These are phyloP conservation scores for Saccharomyces hybrid DNA, from an alignment of 1,139 yeast genomes.

Conservation along the genomic window DNA sequence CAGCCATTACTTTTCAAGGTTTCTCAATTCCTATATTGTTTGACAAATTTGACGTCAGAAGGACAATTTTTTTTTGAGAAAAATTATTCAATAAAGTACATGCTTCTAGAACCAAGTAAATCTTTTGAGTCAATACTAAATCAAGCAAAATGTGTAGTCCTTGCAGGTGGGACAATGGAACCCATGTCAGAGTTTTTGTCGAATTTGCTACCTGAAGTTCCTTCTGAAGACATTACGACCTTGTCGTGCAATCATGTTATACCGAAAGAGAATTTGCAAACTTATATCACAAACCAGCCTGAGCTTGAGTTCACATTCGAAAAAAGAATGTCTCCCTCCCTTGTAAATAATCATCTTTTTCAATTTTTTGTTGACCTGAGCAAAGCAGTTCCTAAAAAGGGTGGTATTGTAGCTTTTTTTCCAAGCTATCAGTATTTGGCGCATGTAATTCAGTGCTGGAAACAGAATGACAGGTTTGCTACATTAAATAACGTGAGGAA, in stretches of 20 bases:
- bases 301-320: constrained; percentile 64
- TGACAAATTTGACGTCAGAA: constrained; percentile 71
- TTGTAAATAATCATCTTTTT: constrained; percentile 49
- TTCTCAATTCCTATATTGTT: constrained; percentile 53
- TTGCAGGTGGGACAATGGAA: constrained; percentile 97
- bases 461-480: constrained; percentile 31
- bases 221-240: constrained; percentile 38
- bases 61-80: constrained; percentile 66
- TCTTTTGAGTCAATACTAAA: constrained; percentile 60
- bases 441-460: constrained; percentile 48
- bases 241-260: constrained; percentile 84
- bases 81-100: constrained; percentile 46
- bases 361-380: constrained; percentile 39
- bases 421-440: constrained; percentile 76
- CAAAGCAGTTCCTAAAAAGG: constrained; percentile 43
- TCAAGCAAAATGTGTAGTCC: constrained; percentile 59
- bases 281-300: constrained; percentile 43
- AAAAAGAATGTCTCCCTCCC: constrained; percentile 42
- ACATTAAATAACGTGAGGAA: constrained; percentile 37
- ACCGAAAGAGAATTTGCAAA: constrained; percentile 60
- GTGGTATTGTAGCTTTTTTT: constrained; percentile 73
- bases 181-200: constrained; percentile 67
- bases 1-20: constrained; percentile 60
- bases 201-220: constrained; percentile 57
- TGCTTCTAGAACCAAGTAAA: constrained; percentile 75